phyloP scores from a whole-genome alignment of 2,329 filamentous ascomycete genomes.

The Penicillium vulpinum region DNA sequence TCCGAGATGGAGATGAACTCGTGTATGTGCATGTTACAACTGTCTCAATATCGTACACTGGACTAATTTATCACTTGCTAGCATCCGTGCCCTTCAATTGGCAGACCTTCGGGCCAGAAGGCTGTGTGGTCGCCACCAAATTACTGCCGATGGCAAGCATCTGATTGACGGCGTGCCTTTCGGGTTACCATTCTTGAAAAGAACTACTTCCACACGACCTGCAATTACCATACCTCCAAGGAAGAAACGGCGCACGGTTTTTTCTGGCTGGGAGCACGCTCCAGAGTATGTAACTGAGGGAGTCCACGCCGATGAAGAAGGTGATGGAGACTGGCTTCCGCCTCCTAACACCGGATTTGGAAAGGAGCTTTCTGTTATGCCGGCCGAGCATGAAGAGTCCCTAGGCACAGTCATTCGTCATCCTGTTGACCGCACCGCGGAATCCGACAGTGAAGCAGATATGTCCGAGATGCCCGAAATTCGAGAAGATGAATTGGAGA shows the following conservation, averaged over 20 bases:
- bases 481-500: constrained; percentile 41
- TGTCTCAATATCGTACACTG: background rate
- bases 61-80: constrained; percentile 35
- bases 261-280: constrained; percentile 30
- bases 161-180: constrained; percentile 84
- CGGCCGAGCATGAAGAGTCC: constrained; percentile 29
- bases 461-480: constrained; percentile 32
- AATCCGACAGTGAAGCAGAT: constrained; percentile 34
- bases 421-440: constrained; percentile 28
- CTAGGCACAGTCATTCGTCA: constrained; percentile 42
- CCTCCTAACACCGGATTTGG: constrained; percentile 27
- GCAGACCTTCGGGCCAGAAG: constrained; percentile 72
- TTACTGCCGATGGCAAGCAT: constrained; percentile 73
- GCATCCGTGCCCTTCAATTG: constrained; percentile 74
- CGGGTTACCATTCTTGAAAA: constrained; percentile 68
- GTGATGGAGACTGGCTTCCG: constrained; percentile 34
- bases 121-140: constrained; percentile 77
- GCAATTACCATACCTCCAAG: constrained; percentile 69
- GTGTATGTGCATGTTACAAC: constrained; percentile 57
- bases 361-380: constrained; percentile 27
- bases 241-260: constrained; percentile 59
- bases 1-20: constrained; percentile 83
- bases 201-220: constrained; percentile 61
- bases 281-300: constrained; percentile 12
- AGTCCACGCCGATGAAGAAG: constrained; percentile 26